Conservation (phyloP, 352 stramenopile species). For the Pythium dissimile region DNA sequence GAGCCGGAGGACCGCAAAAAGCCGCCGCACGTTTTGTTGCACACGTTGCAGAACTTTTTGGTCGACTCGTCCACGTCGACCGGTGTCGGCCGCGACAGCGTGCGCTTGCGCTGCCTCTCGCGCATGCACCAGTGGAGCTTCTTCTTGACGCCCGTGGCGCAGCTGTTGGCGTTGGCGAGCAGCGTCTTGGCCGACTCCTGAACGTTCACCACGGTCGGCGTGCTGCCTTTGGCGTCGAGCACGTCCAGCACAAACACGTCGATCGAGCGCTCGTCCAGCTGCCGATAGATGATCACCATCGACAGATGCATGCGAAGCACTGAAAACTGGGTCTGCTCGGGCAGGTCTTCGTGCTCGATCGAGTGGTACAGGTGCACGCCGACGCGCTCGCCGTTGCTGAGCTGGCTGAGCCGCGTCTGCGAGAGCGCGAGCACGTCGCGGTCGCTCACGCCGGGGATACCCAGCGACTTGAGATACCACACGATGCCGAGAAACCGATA, state of each 20-base stretch:
- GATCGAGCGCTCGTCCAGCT: slow-evolving; percentile 33
- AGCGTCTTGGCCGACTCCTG: slow-evolving; percentile 40
- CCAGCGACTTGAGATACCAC: slow-evolving; percentile 29
- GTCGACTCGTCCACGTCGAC: slow-evolving; percentile 8
- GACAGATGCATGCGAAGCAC: slow-evolving; percentile 44
- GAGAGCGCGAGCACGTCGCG: slow-evolving; percentile 45
- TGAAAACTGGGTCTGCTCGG: slow-evolving; percentile 20
- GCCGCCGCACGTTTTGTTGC: slow-evolving; percentile 8
- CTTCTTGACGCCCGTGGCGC: slow-evolving; percentile 43
- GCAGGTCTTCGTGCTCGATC: slow-evolving; percentile 42
- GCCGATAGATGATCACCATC: slow-evolving; percentile 41
- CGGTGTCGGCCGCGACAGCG: background rate
- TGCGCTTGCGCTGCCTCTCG: slow-evolving; percentile 18
- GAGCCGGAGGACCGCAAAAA: slow-evolving; percentile 13
- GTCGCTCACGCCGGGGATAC: slow-evolving; percentile 30
- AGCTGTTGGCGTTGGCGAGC: slow-evolving; percentile 22
- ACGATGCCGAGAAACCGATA: slow-evolving; percentile 56
- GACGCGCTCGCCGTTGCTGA: slow-evolving; percentile 44
- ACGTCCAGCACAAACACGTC: slow-evolving; percentile 50
- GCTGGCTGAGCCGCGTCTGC: slow-evolving; percentile 31
- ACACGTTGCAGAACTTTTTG: slow-evolving; percentile 13
- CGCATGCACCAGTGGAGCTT: slow-evolving; percentile 50
- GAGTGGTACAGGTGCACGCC: slow-evolving; percentile 57
- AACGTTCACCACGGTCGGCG: slow-evolving; percentile 37
- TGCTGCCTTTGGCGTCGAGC: slow-evolving; percentile 32